Base-by-base conservation (phyloP, 768 basidiomycete genomes). In the Agrocybe praecox region DNA sequence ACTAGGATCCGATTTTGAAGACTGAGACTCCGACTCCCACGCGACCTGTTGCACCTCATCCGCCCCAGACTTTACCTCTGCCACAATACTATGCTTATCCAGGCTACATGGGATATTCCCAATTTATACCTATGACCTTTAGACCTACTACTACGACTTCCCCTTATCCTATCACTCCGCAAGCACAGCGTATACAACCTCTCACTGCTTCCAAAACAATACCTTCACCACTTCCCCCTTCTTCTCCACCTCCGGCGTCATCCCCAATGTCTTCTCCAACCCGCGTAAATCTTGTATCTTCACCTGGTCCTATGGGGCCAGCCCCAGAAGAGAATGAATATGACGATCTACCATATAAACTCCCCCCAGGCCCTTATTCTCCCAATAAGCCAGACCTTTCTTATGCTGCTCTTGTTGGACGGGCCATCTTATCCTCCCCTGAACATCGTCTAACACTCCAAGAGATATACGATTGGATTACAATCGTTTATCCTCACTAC, bases 381-480 rank as follows among this genome's bases (percentile, higher is more conserved):
- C 74, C 76, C 34, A 80, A 79, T 52, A 93, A 95, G 68, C 97
- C 97, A 0, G 85, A 90, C 47, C 84, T 86, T 36, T 95, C 95
- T 2, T 98, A 98, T 66, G 96, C 97, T 5, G 96, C 95, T 2
- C 84, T 98, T 46, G 94, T 98, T 60, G 96, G 96, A 1, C 95
- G 96, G 65, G 96, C 96, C 14, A 87, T 99, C 57, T 78, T 96
- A 59, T 89, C 93, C 23, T 93, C 92, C 3, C 81, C 85, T 1
- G 84, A 89, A 24, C 89, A 91, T 63, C 87, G 90, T 51, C 86
- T 98, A 50, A 94, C 94, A 2, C 80, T 98, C 22, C 92, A 96
- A 69, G 94, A 98, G 69, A 97, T 99, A 61, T 98, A 98, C 67
- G 89, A 92, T 68, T 99, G 86, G 83, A 96, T 99, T 65, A 93